phyloP scores from a whole-genome alignment of 805 yeast genomes.

The Monosporozyma solicola region DNA sequence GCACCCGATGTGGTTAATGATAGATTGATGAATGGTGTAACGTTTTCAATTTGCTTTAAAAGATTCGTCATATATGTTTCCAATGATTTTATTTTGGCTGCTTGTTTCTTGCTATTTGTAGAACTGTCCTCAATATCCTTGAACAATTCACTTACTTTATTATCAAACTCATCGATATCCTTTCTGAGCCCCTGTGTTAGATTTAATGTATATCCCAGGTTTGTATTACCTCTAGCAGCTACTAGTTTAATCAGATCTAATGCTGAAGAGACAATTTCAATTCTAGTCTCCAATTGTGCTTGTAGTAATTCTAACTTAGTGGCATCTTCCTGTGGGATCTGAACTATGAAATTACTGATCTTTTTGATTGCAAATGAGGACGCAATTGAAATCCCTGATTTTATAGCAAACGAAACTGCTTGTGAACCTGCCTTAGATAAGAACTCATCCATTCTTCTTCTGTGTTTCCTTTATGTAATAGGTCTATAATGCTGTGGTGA shows the following conservation, averaged over 20 bases:
- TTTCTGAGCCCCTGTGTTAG: conserved; percentile 46
- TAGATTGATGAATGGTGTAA: conserved; percentile 58
- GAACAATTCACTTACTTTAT: conserved; percentile 34
- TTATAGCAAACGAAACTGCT: conserved; percentile 70
- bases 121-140: conserved; percentile 22
- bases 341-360: conserved; percentile 41
- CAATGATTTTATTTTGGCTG: conserved; percentile 36
- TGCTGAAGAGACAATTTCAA: conserved; percentile 53
- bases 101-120: conserved; percentile 19
- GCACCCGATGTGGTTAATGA: conserved; percentile 65
- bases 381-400: conserved; percentile 68
- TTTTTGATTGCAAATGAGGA: conserved; percentile 64
- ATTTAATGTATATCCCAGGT: conserved; percentile 44
- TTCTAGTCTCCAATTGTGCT: conserved; percentile 44
- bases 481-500: neutral
- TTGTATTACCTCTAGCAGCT: conserved; percentile 54
- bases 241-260: conserved; percentile 58
- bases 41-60: conserved; percentile 48
- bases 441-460: conserved; percentile 33
- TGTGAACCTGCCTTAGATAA: conserved; percentile 57
- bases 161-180: conserved; percentile 52
- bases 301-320: conserved; percentile 34
- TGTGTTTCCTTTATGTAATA: too few species aligned
- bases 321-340: conserved; percentile 43
- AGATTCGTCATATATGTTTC: conserved; percentile 42